phyloP scores from a whole-genome alignment of 2,329 filamentous ascomycete genomes.

The Neoarthrinium moseri region DNA sequence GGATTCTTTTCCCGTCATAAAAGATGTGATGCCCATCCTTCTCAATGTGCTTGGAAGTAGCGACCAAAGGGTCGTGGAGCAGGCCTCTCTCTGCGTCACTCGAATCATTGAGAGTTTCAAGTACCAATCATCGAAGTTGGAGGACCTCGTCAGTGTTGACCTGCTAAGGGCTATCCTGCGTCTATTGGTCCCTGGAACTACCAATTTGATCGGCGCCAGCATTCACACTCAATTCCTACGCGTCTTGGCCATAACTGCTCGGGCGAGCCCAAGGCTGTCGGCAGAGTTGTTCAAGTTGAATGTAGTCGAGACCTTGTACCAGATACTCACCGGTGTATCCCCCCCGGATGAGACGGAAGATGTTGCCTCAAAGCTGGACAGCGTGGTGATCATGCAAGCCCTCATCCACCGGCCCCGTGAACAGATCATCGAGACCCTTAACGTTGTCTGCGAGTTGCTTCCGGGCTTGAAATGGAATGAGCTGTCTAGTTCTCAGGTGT shows the following conservation, averaged over 20 bases:
- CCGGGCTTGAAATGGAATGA: slow-evolving; percentile 66
- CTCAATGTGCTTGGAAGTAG: slow-evolving; percentile 87
- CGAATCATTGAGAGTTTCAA: slow-evolving; percentile 97
- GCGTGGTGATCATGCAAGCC: slow-evolving; percentile 97
- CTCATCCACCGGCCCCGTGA: slow-evolving; percentile 93
- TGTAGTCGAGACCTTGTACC: slow-evolving; percentile 94
- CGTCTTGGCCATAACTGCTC: slow-evolving; percentile 85
- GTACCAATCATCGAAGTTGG: slow-evolving; percentile 80
- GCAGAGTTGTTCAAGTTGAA: slow-evolving; percentile 94
- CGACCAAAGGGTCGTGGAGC: slow-evolving; percentile 95
- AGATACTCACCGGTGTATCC: slow-evolving; percentile 94
- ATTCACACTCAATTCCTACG: slow-evolving; percentile 97
- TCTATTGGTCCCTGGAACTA: slow-evolving; percentile 87
- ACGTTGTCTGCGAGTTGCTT: slow-evolving; percentile 93
- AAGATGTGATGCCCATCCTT: slow-evolving; percentile 94
- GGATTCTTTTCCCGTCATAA: slow-evolving; percentile 87
- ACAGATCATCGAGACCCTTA: slow-evolving; percentile 94
- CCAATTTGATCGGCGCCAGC: slow-evolving; percentile 88
- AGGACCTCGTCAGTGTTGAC: slow-evolving; percentile 87
- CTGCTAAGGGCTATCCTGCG: slow-evolving; percentile 82
- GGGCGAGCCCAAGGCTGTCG: slow-evolving; percentile 82
- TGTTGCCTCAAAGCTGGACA: slow-evolving; percentile 84
- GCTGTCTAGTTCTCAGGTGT: slow-evolving; percentile 33
- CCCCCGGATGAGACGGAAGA: slow-evolving; percentile 78
- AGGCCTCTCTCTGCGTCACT: slow-evolving; percentile 92